These are phyloP conservation scores for Penicillium bovifimosum DNA, from an alignment of 495 filamentous ascomycete species.

Conservation along the genomic window DNA sequence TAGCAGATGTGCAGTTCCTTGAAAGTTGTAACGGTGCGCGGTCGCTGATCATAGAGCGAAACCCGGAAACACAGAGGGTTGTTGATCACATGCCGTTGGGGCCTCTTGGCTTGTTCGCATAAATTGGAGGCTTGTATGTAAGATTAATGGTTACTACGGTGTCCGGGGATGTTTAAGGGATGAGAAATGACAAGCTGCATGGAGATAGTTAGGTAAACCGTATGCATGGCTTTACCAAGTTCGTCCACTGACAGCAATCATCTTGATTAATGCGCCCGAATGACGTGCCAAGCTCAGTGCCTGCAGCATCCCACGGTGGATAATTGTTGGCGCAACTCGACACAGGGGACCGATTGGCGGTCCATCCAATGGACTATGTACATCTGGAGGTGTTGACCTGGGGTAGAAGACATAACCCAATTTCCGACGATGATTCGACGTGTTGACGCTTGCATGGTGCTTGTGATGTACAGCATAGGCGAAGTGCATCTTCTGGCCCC, in stretches of 20 bases:
- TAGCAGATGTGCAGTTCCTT: constrained; percentile 3
- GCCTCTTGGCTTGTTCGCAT: constrained; percentile 3
- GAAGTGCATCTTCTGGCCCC: background rate
- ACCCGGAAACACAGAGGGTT: no score
- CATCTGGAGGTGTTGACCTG: background rate
- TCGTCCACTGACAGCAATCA: background rate
- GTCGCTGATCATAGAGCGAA: constrained; percentile 4
- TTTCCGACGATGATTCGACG: background rate
- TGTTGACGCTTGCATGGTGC: background rate
- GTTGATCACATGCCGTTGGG: background rate
- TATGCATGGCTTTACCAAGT: background rate
- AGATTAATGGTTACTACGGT: no score
- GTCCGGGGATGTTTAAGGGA: background rate
- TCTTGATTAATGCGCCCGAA: background rate
- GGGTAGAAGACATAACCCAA: background rate
- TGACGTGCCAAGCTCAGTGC: background rate
- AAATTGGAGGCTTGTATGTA: background rate
- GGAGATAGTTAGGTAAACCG: background rate
- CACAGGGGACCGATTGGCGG: background rate
- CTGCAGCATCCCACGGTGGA: background rate
- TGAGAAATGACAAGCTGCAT: background rate
- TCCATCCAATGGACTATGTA: background rate
- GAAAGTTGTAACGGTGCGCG: constrained; percentile 14
- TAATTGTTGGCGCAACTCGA: background rate
- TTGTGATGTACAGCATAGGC: background rate